Percentiles rank a stretch among this genome's conserved stretches.
These are phyloP conservation scores for Neoboletus subvelutipes DNA, from an alignment of 768 basidiomycete genomes.

Conservation along the genomic window DNA sequence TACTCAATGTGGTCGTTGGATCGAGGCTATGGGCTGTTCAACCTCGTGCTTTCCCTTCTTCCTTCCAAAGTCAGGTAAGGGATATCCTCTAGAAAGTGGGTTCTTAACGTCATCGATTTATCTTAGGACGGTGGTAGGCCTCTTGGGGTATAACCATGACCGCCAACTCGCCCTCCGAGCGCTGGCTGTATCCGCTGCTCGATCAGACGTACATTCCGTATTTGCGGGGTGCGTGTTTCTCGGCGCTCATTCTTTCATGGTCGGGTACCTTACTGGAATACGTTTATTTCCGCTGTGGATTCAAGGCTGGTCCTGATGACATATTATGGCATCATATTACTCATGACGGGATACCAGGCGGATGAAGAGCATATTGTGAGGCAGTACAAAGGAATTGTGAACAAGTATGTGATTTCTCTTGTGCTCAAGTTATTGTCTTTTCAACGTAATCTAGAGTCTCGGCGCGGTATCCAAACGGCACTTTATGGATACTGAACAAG, in stretches of 20 bases:
- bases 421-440: not conserved
- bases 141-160: slow-evolving; percentile 76
- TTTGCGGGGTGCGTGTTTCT: slow-evolving; percentile 62
- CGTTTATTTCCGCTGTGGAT: not conserved
- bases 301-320: slow-evolving; percentile 75
- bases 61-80: slow-evolving; percentile 69
- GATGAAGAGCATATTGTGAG: slow-evolving; percentile 62
- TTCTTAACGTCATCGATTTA: not conserved
- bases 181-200: slow-evolving; percentile 63
- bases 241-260: not conserved
- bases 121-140: slow-evolving; percentile 63
- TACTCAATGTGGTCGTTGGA: not conserved
- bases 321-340: slow-evolving; percentile 69
- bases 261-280: not conserved
- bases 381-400: slow-evolving; percentile 64
- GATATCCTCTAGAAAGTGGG: not conserved
- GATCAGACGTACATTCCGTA: slow-evolving; percentile 69
- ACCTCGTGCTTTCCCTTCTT: slow-evolving; percentile 74
- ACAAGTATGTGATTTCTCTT: slow-evolving; percentile 44
- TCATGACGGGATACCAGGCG: slow-evolving; percentile 73
- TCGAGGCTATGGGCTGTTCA: slow-evolving; percentile 65
- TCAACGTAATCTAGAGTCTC: slow-evolving; percentile 42
- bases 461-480: slow-evolving; percentile 59
- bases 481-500: slow-evolving; percentile 72
- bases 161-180: slow-evolving; percentile 66